Base-by-base conservation (phyloP, 495 filamentous ascomycete genomes). In the Apodospora peruviana region DNA sequence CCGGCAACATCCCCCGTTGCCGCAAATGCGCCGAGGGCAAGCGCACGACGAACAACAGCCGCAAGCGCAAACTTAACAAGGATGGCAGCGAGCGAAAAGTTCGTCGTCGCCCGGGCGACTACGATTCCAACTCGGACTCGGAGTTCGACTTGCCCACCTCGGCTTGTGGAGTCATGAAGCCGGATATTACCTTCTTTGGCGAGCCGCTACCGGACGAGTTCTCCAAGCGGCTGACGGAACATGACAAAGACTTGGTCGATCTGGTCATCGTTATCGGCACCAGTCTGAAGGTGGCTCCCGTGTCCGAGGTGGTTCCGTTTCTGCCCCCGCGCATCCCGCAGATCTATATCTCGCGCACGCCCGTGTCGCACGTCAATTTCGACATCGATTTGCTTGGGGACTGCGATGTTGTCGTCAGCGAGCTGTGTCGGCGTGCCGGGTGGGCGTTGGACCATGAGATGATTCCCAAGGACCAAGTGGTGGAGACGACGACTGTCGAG, bases 221-320 rank as follows among this genome's bases (percentile, higher is more conserved):
- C 67, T 84, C 86, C n/a, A 74, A 80, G 9, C 84, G 91, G 5
- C 75, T 98, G 16, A 70, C 85, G 27, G 73, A 87, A 46, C 81
- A 89, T 59, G 93, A 98, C 62, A 79, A 81, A 34, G 79, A 88
- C 42, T 69, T 76, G 16, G 88, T 86, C 5, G 93, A 98, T 55
- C 71, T 98, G n/a, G 88, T 97, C 55, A 84, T 98, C 47, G 93
- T 96, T 52, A 96, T 98, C 54, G 93, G 93, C 40, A 97, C 93
- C 1, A 90, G 84, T n/a, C 76, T 98, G 55, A 96, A 96, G 62
- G 93, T 98, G 3, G 90, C 90, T 3, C 93, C 93, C 21, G 93
- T 98, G 5, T 87, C 84, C 25, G 91, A 97, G 68, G 88, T 96
- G 19, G 87, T 91, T 1, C 82, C 86, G 2, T 84, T 87, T 29